Percentiles rank a stretch among this genome's conserved stretches.
Evolutionary conservation across 83 land plant genomes (phyloP).

Genomic region (Thuja plicata): DNA sequence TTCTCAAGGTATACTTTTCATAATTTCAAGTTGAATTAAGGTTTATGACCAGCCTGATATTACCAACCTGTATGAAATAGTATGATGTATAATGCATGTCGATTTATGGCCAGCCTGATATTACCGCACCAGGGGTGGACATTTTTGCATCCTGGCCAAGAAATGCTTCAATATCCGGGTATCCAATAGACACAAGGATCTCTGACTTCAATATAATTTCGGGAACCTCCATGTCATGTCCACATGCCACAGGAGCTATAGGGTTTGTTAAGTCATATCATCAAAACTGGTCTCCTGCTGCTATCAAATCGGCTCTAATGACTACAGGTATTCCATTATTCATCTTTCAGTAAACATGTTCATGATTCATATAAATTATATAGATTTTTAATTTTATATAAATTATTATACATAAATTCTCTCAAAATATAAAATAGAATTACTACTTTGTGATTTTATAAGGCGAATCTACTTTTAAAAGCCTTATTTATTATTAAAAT

Average conservation of each 20-base stretch:
- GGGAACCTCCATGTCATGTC: constrained; percentile 23
- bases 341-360: too few relatives aligned
- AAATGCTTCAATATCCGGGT: background rate
- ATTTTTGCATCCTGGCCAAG: background rate
- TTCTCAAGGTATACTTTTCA: background rate
- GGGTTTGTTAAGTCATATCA: constrained; percentile 15
- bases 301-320: background rate
- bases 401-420: too few relatives aligned
- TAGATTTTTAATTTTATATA: too few relatives aligned
- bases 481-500: too few relatives aligned
- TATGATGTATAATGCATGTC: background rate
- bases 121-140: background rate
- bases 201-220: background rate
- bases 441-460: background rate
- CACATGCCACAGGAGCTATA: constrained; percentile 20
- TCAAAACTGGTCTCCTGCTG: background rate
- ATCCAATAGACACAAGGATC: background rate
- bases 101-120: background rate
- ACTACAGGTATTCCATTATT: constrained; percentile 6
- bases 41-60: background rate
- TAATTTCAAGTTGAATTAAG: background rate
- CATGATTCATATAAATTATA: too few relatives aligned
- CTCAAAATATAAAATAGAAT: background rate
- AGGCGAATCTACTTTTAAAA: too few relatives aligned
- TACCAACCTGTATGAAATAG: background rate